Base-by-base conservation (phyloP, 2,329 filamentous ascomycete species). In the Mycosphaerella sp. region DNA sequence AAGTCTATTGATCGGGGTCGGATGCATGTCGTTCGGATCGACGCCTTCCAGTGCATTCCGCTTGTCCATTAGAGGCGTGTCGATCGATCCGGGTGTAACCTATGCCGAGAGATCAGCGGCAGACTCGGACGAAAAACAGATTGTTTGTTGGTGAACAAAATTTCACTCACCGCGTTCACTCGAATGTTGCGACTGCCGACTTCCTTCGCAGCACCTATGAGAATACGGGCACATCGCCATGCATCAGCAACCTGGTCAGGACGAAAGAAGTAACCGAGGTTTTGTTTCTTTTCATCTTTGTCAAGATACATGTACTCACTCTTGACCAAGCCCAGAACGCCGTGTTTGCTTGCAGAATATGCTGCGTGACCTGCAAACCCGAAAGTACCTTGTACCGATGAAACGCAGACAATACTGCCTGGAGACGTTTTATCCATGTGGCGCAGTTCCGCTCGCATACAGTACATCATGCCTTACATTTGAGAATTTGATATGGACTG, bases 401-500 rank as follows among this genome's bases (percentile, higher is more conserved):
- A 63, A 29, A 64, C 62, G 45, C 61, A 64, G 12, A 84, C 81
- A 62, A 84, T 82, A 55, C 79, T 80, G 6, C 79, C 79, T 1
- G 77, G 74, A 5, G 34, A 38, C 12, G 34, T 2, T n/a, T 73
- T 66, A 11, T 59, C 59, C 51, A 80, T 74, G 21, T 71, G 69
- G 11, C 65, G 68, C 9, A 81, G 55, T 61, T 81, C 64, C n/a
- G 76, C 74, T 12, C 76, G 67, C 54, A 82, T 56, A 54, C 76
- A 79, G 47, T 78, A 74, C 66, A 80, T 76, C 29, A 76, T 65
- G 4, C 79, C 59, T 61, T 44, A 31, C 45, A 31, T 29, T 21
- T 21, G 21, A 21, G 21, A 21, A 21, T 21, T 21, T 21, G 21
- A 21, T 21, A 21, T 21, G 2, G 21, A 21, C 21, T 21, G 21